These are phyloP conservation scores for Closterium sp. DNA, from an alignment of 139 green algal species.

Conservation along the genomic window DNA sequence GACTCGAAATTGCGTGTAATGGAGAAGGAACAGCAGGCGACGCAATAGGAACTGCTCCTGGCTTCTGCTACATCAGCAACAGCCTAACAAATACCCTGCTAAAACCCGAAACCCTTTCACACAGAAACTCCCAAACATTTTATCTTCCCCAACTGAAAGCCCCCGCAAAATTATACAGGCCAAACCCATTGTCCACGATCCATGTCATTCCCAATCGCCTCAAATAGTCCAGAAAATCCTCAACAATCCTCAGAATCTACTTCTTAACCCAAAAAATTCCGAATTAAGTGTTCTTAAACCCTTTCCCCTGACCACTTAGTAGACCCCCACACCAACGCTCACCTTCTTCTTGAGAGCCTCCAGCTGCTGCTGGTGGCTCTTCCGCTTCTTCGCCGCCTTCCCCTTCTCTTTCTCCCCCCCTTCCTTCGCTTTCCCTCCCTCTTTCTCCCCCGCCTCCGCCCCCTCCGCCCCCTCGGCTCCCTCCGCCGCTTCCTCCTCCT, in stretches of 20 bases:
- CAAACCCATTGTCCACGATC: too few relatives aligned
- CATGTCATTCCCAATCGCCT: too few relatives aligned
- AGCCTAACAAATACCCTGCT: neutral
- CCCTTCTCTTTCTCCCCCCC: neutral
- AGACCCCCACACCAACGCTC: neutral
- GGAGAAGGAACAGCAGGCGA: neutral
- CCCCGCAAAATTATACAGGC: too few relatives aligned
- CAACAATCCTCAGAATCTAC: too few relatives aligned
- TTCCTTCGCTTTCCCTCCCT: constrained; percentile 30
- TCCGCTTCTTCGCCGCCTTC: constrained; percentile 29
- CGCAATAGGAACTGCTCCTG: neutral
- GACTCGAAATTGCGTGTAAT: constrained; percentile 63
- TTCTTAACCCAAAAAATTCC: neutral
- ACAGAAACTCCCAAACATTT: neutral
- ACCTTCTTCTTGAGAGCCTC: constrained; percentile 69
- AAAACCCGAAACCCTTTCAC: neutral
- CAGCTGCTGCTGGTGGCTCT: constrained; percentile 72
- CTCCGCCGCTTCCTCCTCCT: neutral
- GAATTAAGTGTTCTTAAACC: neutral
- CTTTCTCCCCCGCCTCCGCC: neutral
- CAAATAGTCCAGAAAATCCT: neutral
- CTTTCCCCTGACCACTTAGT: neutral
- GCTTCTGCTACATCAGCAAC: neutral
- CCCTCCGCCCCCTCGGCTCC: constrained; percentile 1
- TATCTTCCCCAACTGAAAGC: neutral